Evolutionary conservation across 495 filamentous ascomycete species (phyloP).

Genomic region (Xylaria castorea): DNA sequence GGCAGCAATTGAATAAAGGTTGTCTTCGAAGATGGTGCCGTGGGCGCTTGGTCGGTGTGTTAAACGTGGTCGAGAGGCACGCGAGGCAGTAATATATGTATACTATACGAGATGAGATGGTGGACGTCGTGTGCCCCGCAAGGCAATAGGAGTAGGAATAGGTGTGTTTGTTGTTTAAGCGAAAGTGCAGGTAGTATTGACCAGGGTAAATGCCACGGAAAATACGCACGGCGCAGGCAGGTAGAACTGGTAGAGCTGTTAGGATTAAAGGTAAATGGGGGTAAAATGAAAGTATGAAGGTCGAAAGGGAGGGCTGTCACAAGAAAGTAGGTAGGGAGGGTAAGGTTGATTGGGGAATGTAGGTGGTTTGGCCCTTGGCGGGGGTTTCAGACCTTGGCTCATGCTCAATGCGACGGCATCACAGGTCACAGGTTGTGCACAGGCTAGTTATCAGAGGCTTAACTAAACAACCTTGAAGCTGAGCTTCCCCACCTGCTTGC

Average conservation of each 20-base stretch:
- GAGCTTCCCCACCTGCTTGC: not conserved
- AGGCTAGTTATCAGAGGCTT: not conserved
- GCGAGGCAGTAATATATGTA: not conserved
- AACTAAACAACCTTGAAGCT: no score
- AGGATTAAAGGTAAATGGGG: not conserved
- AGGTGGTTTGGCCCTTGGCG: slow-evolving; percentile 14
- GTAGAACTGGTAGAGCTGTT: not conserved
- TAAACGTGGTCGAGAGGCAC: not conserved
- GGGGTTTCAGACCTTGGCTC: slow-evolving; percentile 23
- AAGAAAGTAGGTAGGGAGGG: not conserved
- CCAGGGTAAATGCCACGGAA: not conserved
- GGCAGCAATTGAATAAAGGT: not conserved
- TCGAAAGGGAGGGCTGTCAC: slow-evolving; percentile 6
- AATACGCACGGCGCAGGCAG: slow-evolving; percentile 4
- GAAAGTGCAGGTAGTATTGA: slow-evolving; percentile 1
- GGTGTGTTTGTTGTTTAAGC: not conserved
- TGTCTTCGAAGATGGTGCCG: not conserved
- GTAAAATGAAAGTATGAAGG: not conserved
- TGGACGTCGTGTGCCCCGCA: slow-evolving; percentile 1
- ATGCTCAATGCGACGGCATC: slow-evolving; percentile 19
- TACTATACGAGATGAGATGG: slow-evolving; percentile 1
- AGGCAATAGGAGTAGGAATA: not conserved
- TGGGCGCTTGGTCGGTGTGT: not conserved
- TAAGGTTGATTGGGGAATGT: not conserved
- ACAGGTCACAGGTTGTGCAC: not conserved